phyloP scores from a whole-genome alignment of 2,329 filamentous ascomycete species.

The Phialophora tarda region DNA sequence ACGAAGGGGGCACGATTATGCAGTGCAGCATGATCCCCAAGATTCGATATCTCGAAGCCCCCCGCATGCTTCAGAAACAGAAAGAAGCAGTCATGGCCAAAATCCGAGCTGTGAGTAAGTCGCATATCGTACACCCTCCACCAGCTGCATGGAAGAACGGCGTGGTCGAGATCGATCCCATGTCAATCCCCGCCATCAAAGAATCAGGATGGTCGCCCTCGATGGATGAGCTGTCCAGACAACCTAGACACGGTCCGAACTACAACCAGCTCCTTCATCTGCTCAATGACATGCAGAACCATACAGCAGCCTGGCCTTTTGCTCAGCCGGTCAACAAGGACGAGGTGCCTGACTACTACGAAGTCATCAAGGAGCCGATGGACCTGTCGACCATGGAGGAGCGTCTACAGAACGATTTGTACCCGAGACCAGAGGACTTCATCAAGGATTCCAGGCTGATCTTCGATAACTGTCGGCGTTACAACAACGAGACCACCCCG shows the following conservation, averaged over 20 bases:
- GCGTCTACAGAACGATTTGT: constrained; percentile 92
- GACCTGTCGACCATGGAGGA: constrained; percentile 94
- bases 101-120: constrained; percentile 87
- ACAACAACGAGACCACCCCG: constrained; percentile 93
- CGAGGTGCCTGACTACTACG: constrained; percentile 98
- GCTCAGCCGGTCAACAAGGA: constrained; percentile 90
- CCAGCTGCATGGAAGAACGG: constrained; percentile 85
- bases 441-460: constrained; percentile 85
- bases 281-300: constrained; percentile 93
- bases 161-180: constrained; percentile 76
- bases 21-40: constrained; percentile 97
- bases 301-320: constrained; percentile 93
- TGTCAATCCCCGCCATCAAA: constrained; percentile 85
- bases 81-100: constrained; percentile 95
- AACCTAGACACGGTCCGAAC: constrained; percentile 93
- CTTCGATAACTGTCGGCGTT: constrained; percentile 92
- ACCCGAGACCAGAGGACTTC: constrained; percentile 90
- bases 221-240: constrained; percentile 95
- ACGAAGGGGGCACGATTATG: constrained; percentile 99
- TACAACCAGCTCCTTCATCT: constrained; percentile 93
- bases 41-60: constrained; percentile 90
- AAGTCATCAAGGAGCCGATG: constrained; percentile 98
- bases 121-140: constrained; percentile 82
- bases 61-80: constrained; percentile 94
- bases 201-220: constrained; percentile 93